A percentile compares a stretch with the other conserved stretches of the same genome.
Evolutionary conservation across 1,284 basidiomycete species (phyloP).

Genomic region (Thelephora terrestris): DNA sequence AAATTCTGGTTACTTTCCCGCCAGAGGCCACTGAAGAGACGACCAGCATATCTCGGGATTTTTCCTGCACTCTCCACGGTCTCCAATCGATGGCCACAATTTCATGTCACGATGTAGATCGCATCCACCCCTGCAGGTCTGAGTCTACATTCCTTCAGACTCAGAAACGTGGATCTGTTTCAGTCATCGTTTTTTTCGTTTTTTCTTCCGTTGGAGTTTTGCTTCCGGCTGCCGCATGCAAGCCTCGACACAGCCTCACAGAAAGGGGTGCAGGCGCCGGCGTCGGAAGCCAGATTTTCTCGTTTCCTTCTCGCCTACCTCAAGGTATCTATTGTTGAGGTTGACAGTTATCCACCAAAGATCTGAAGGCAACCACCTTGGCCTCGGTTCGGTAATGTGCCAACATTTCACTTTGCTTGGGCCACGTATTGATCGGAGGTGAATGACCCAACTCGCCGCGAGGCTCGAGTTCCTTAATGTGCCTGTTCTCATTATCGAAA

Average conservation of each 20-base stretch:
- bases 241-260: conserved; percentile 39
- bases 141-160: conserved; percentile 23
- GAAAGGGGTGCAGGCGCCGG: conserved; percentile 46
- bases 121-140: conserved; percentile 29
- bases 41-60: too few relatives aligned
- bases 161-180: conserved; percentile 26
- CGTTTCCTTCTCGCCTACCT: conserved; percentile 41
- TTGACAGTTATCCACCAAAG: too few relatives aligned
- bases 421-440: conserved; percentile 51
- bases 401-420: too few relatives aligned
- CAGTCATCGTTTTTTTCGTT: conserved; percentile 47
- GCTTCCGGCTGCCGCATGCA: conserved; percentile 42
- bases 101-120: conserved; percentile 25
- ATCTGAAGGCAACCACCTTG: too few relatives aligned
- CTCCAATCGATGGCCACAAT: too few relatives aligned
- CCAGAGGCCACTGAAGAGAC: too few relatives aligned
- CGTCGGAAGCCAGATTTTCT: conserved; percentile 11
- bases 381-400: too few relatives aligned
- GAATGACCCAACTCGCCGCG: conserved; percentile 50
- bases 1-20: too few relatives aligned
- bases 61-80: too few relatives aligned
- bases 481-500: conserved; percentile 38
- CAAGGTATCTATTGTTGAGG: conserved; percentile 44
- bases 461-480: conserved; percentile 41
- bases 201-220: conserved; percentile 28